Conservation (phyloP, 208 protist genomes). For the Trypanosoma congolense region DNA sequence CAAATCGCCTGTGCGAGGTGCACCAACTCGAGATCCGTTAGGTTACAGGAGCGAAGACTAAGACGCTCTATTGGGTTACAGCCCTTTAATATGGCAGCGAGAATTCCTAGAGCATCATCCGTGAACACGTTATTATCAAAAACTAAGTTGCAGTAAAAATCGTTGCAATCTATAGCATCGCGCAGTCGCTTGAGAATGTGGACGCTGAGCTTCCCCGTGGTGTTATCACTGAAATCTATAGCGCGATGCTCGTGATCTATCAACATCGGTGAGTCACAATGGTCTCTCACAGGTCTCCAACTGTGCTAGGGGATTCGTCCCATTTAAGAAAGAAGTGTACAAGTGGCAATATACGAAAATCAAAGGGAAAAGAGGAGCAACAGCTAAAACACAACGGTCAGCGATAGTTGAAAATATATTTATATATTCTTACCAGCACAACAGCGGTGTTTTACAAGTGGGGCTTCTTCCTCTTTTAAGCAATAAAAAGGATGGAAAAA, state of each 20-base stretch:
- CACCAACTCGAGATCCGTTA: slow-evolving; percentile 64
- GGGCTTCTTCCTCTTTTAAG: no score
- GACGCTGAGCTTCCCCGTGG: slow-evolving; percentile 40
- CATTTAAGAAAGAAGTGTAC: background rate
- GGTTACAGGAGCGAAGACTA: slow-evolving; percentile 42
- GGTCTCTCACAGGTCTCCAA: no score
- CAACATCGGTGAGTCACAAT: slow-evolving; percentile 12
- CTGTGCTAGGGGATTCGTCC: no score
- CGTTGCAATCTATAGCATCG: slow-evolving; percentile 38
- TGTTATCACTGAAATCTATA: slow-evolving; percentile 63
- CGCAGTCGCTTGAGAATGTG: slow-evolving; percentile 47
- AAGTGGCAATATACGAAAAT: background rate
- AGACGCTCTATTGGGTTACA: slow-evolving; percentile 38
- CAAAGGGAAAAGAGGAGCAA: background rate
- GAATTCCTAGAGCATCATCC: slow-evolving; percentile 49
- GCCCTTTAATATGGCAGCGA: slow-evolving; percentile 61
- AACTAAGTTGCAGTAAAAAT: slow-evolving; percentile 44
- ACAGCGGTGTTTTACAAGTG: no score
- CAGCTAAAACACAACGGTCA: no score
- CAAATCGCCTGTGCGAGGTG: slow-evolving; percentile 50
- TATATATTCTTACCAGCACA: no score
- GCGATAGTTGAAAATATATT: no score
- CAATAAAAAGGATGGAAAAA: no score
- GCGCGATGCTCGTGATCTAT: slow-evolving; percentile 19
- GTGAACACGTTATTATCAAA: slow-evolving; percentile 57